Percentiles rank a stretch among this genome's conserved stretches.
Evolutionary conservation across 169 alveolate species (phyloP).

Genomic region (Eimeria acervulina): DNA sequence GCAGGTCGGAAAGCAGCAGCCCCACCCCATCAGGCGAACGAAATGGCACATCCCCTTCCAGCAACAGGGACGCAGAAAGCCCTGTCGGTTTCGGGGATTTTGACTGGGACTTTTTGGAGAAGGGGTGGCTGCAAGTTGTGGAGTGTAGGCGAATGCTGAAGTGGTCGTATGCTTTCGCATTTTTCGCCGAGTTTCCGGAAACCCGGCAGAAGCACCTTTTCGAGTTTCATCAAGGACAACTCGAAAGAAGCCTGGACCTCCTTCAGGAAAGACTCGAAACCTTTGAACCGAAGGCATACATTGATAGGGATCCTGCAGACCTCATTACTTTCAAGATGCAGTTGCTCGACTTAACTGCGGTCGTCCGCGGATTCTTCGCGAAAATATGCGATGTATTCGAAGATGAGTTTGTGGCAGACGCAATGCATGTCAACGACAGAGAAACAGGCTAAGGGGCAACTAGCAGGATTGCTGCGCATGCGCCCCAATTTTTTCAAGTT

Average conservation of each 20-base stretch:
- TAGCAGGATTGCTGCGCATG: not conserved
- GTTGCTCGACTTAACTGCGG: constrained; percentile 75
- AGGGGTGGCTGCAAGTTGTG: constrained; percentile 79
- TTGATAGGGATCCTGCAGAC: constrained; percentile 72
- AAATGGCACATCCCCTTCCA: not conserved
- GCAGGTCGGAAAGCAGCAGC: constrained; percentile 48
- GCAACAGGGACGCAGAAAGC: constrained; percentile 31
- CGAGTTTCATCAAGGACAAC: constrained; percentile 84
- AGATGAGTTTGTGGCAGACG: constrained; percentile 74
- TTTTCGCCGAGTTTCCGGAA: constrained; percentile 58
- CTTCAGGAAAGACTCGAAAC: constrained; percentile 77
- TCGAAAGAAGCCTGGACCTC: constrained; percentile 80
- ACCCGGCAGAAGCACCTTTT: constrained; percentile 73
- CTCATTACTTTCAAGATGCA: constrained; percentile 70
- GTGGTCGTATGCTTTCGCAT: constrained; percentile 84
- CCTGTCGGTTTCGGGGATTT: constrained; percentile 54
- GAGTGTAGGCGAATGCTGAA: constrained; percentile 83
- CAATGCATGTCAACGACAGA: constrained; percentile 61
- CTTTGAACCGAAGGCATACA: constrained; percentile 37
- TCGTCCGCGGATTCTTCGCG: constrained; percentile 79
- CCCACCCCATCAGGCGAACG: constrained; percentile 9
- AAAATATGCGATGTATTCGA: constrained; percentile 81
- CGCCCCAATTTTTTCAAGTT: constrained; percentile 1
- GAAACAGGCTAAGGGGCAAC: constrained; percentile 23
- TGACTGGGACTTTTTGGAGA: constrained; percentile 83